These are phyloP conservation scores for Mucor saturninus DNA, from an alignment of 371 early-diverging fungal species.

Conservation along the genomic window DNA sequence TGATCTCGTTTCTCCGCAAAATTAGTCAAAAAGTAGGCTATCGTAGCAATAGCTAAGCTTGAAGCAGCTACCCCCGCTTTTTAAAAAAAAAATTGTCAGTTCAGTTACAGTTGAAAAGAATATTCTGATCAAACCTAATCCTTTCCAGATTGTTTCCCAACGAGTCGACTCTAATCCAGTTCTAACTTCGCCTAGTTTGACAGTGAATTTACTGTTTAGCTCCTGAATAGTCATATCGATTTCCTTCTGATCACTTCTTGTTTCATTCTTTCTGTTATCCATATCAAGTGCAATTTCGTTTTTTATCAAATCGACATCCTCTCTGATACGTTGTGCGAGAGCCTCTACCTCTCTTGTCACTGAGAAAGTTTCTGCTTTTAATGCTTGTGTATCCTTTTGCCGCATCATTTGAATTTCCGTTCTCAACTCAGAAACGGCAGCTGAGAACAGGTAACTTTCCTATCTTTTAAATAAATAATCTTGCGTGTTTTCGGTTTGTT, in stretches of 20 bases:
- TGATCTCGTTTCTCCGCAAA: slow-evolving; percentile 19
- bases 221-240: slow-evolving; percentile 79
- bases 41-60: slow-evolving; percentile 12
- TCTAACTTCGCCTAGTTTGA: slow-evolving; percentile 74
- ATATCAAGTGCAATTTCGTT: slow-evolving; percentile 82
- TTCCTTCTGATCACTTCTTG: slow-evolving; percentile 71
- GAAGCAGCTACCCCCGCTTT: slow-evolving; percentile 22
- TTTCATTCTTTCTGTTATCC: slow-evolving; percentile 82
- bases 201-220: slow-evolving; percentile 77
- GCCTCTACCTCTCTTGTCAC: slow-evolving; percentile 79
- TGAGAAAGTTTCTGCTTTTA: slow-evolving; percentile 68
- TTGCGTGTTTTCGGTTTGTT: neutral
- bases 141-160: slow-evolving; percentile 72
- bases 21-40: slow-evolving; percentile 20
- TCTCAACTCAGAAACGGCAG: slow-evolving; percentile 77
- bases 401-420: slow-evolving; percentile 82
- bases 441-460: slow-evolving; percentile 69
- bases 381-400: slow-evolving; percentile 76
- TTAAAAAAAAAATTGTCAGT: slow-evolving; percentile 1
- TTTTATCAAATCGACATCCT: slow-evolving; percentile 73
- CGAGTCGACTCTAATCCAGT: slow-evolving; percentile 84
- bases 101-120: slow-evolving; percentile 11
- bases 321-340: slow-evolving; percentile 69
- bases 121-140: slow-evolving; percentile 47
- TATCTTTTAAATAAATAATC: slow-evolving; percentile 25